phyloP scores from a whole-genome alignment of 2,329 filamentous ascomycete species.

The Lasiodiplodia theobromae region DNA sequence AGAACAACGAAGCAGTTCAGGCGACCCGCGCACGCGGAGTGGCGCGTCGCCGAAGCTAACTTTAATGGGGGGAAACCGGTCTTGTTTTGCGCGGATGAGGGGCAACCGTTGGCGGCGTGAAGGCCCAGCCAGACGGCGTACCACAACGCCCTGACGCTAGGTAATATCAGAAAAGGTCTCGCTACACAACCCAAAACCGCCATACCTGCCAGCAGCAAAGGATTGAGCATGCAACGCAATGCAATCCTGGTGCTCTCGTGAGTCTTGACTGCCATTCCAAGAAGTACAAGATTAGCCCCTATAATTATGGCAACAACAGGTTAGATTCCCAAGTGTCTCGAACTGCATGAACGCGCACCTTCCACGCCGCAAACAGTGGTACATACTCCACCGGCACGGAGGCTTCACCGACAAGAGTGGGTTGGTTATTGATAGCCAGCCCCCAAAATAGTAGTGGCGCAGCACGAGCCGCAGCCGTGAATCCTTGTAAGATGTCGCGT shows the following conservation, averaged over 20 bases:
- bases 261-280: no score
- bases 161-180: no score
- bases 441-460: neutral
- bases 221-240: no score
- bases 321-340: no score
- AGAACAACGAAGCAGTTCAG: slow-evolving; percentile 69
- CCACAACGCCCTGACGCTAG: no score
- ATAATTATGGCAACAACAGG: no score
- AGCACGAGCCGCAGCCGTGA: neutral
- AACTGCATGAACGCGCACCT: no score
- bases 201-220: no score
- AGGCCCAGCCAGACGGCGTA: slow-evolving; percentile 62
- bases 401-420: neutral
- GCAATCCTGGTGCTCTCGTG: no score
- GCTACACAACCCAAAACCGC: no score
- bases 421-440: neutral
- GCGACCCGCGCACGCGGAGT: slow-evolving; percentile 76
- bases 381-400: neutral
- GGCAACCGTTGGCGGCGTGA: slow-evolving; percentile 65
- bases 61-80: slow-evolving; percentile 69
- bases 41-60: slow-evolving; percentile 77
- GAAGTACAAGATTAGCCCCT: no score
- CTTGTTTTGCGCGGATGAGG: slow-evolving; percentile 71
- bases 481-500: neutral
- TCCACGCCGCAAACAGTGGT: no score